These are phyloP conservation scores for Plenodomus tracheiphilus DNA, from an alignment of 2,329 filamentous ascomycete species.

Conservation along the genomic window DNA sequence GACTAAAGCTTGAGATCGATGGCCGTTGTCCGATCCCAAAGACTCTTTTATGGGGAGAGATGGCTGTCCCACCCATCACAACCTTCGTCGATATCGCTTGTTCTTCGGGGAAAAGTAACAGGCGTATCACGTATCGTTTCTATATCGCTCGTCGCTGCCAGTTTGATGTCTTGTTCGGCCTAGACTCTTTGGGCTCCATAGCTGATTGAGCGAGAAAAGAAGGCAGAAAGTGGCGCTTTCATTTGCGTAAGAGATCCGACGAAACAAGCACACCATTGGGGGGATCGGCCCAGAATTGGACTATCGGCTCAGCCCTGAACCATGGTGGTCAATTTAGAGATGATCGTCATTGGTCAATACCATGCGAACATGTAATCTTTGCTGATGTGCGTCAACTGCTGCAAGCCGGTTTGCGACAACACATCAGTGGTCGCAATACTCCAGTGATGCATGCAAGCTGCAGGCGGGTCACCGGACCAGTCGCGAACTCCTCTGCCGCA, in stretches of 20 bases:
- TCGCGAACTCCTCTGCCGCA: neutral
- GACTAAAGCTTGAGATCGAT: neutral
- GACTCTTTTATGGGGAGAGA: neutral
- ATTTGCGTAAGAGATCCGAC: too few species aligned
- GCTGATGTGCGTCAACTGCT: slow-evolving; percentile 4
- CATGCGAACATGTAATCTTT: slow-evolving; percentile 1
- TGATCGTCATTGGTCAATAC: neutral
- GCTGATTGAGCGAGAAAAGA: neutral
- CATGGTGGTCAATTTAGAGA: too few species aligned
- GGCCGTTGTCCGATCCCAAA: neutral
- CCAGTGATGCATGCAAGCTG: slow-evolving; percentile 2
- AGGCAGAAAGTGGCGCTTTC: neutral
- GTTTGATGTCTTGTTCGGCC: slow-evolving; percentile 7
- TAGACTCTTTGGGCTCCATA: neutral
- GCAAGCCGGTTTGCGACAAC: slow-evolving; percentile 3
- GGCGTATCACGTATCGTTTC: slow-evolving; percentile 2
- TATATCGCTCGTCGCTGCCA: slow-evolving; percentile 3
- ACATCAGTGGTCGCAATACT: slow-evolving; percentile 1
- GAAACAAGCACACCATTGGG: too few species aligned
- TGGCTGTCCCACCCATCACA: neutral
- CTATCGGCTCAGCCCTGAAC: too few species aligned
- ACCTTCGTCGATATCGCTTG: slow-evolving; percentile 4
- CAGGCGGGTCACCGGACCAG: slow-evolving; percentile 4
- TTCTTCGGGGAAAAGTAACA: neutral
- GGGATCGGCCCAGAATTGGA: too few species aligned